Conservation (phyloP, 2,329 filamentous ascomycete species). For the Incumbomyces delicatus region DNA sequence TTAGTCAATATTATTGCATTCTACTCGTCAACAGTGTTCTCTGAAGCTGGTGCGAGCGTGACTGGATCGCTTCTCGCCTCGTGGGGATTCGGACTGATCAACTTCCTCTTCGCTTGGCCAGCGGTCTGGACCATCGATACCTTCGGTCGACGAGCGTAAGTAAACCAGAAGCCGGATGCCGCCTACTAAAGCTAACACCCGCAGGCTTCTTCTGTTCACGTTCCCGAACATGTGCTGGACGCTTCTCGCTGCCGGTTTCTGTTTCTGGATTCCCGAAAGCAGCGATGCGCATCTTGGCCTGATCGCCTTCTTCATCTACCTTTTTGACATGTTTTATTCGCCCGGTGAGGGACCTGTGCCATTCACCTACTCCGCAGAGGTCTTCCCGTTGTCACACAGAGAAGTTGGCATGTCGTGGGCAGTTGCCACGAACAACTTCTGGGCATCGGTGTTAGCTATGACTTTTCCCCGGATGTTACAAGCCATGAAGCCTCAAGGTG, state of each 20-base stretch:
- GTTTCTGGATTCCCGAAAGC: slow-evolving; percentile 39
- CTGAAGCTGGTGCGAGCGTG: slow-evolving; percentile 43
- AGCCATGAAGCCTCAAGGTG: slow-evolving; percentile 36
- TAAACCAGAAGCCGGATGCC: slow-evolving; percentile 22
- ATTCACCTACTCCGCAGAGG: slow-evolving; percentile 33
- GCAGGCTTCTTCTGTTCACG: slow-evolving; percentile 48
- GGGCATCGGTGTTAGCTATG: slow-evolving; percentile 32
- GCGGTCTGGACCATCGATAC: slow-evolving; percentile 51
- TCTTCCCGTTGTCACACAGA: slow-evolving; percentile 39
- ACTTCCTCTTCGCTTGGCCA: slow-evolving; percentile 13
- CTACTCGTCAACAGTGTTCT: slow-evolving; percentile 56
- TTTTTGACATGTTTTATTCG: slow-evolving; percentile 45
- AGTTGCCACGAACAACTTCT: slow-evolving; percentile 23
- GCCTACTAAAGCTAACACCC: background rate
- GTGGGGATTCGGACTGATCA: slow-evolving; percentile 12
- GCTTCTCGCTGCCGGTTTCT: slow-evolving; percentile 51
- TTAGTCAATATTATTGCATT: slow-evolving; percentile 49
- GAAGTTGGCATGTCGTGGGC: slow-evolving; percentile 32
- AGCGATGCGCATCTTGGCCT: slow-evolving; percentile 37
- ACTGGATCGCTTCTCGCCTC: slow-evolving; percentile 39
- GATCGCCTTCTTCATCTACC: slow-evolving; percentile 47
- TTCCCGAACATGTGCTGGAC: slow-evolving; percentile 60
- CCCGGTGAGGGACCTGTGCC: slow-evolving; percentile 41
- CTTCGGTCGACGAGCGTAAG: slow-evolving; percentile 47
- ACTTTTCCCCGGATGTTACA: slow-evolving; percentile 33